phyloP scores from a whole-genome alignment of 352 stramenopile genomes.

The Pythium periplocum region DNA sequence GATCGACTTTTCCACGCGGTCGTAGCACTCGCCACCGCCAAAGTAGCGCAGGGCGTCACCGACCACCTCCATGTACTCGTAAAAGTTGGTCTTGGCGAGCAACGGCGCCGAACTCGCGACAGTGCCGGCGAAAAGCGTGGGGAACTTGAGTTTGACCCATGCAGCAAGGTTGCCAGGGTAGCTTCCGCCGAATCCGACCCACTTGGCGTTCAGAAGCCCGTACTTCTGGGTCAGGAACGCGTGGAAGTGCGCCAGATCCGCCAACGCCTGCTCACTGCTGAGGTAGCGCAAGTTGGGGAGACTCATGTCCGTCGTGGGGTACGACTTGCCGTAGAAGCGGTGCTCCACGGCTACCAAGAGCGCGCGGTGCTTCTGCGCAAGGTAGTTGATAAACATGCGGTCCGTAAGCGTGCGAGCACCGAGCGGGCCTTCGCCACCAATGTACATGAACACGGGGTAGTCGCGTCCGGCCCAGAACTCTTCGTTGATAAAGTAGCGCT shows the following conservation, averaged over 20 bases:
- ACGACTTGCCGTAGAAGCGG: conserved; percentile 94
- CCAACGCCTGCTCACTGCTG: conserved; percentile 85
- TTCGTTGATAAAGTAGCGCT: conserved; percentile 90
- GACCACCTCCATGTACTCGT: conserved; percentile 87
- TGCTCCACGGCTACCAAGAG: conserved; percentile 91
- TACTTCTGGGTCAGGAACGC: conserved; percentile 66
- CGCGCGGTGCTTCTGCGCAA: conserved; percentile 70
- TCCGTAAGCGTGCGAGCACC: conserved; percentile 55
- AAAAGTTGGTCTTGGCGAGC: conserved; percentile 76
- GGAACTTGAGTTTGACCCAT: conserved; percentile 92
- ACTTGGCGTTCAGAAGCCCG: conserved; percentile 58
- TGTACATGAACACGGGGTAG: conserved; percentile 88
- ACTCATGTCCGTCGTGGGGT: conserved; percentile 79
- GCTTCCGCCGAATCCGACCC: conserved; percentile 93
- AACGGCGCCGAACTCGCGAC: conserved; percentile 91
- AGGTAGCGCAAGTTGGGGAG: conserved; percentile 84
- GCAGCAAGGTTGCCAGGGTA: conserved; percentile 94
- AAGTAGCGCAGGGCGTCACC: conserved; percentile 76
- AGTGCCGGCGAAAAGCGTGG: conserved; percentile 87
- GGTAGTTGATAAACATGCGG: conserved; percentile 68
- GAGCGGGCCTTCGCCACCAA: conserved; percentile 69
- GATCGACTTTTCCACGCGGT: conserved; percentile 60
- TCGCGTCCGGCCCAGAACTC: conserved; percentile 74
- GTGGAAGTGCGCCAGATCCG: conserved; percentile 90
- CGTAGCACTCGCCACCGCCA: conserved; percentile 77